Percentiles rank a stretch among this genome's conserved stretches.
phyloP scores from a whole-genome alignment of 352 stramenopile species.

The Nothophytophthora sp. region DNA sequence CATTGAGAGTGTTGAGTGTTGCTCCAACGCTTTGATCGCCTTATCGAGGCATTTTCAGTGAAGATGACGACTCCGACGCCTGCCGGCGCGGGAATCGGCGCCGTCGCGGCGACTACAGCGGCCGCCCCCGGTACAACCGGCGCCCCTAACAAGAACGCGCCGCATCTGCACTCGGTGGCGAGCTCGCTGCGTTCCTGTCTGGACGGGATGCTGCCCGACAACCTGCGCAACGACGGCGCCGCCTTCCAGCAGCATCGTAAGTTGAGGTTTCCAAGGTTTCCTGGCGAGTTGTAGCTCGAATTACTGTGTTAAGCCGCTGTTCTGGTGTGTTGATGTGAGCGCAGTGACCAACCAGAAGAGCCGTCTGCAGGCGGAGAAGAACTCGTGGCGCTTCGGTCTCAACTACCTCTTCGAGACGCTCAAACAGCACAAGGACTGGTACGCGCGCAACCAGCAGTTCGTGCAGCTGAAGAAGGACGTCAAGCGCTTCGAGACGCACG shows the following conservation, averaged over 20 bases:
- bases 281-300: slow-evolving; percentile 10
- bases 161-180: slow-evolving; percentile 80
- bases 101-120: not conserved
- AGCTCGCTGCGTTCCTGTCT: slow-evolving; percentile 82
- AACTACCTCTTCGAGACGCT: slow-evolving; percentile 91
- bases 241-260: slow-evolving; percentile 77
- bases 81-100: slow-evolving; percentile 1
- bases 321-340: slow-evolving; percentile 2
- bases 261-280: too few species aligned
- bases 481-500: slow-evolving; percentile 78
- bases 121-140: slow-evolving; percentile 2
- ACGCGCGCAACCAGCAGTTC: slow-evolving; percentile 88
- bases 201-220: slow-evolving; percentile 85
- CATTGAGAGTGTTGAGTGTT: too few species aligned
- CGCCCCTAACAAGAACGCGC: slow-evolving; percentile 60
- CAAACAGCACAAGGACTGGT: slow-evolving; percentile 90
- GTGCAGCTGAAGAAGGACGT: slow-evolving; percentile 86
- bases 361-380: slow-evolving; percentile 80
- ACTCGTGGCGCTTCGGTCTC: slow-evolving; percentile 86
- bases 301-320: not conserved
- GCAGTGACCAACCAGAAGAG: slow-evolving; percentile 76
- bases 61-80: slow-evolving; percentile 25
- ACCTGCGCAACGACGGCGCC: slow-evolving; percentile 74
- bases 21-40: too few species aligned
- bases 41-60: too few species aligned